Base-by-base conservation (phyloP, 805 yeast genomes). In the Spathaspora hagerdaliae region DNA sequence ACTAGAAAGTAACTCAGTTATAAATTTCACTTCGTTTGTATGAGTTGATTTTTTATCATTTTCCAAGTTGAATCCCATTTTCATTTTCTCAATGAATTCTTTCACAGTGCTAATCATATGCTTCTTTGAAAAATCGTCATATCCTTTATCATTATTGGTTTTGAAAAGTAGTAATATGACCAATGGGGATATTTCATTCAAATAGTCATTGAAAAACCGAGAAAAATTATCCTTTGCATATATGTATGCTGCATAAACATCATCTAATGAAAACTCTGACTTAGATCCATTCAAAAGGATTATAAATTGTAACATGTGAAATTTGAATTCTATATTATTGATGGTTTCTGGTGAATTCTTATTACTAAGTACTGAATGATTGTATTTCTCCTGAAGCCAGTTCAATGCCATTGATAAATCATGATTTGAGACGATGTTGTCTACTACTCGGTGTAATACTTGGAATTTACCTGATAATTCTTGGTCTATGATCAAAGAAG, bases 201-300 rank as follows among this genome's bases (percentile, higher is more conserved):
- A 44, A 51, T 65, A 67, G 36, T 58, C 60, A 32, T 56, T 57
- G 52, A 61, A 63, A 44, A 61, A 71, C 40, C 50, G 50, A 6
- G 67, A 54, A 49, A 71, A 69, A 46, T 69, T 56, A n/a, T 58
- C 60, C 44, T 61, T 67, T 13, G 74, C 61, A 47, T 71, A 71
- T n/a, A 57, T 38, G 49, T 65, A 67, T 3, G 75, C 76, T 9
- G 52, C 51, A 13, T 63, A 50, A 1, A 67, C 62, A 50, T 53
- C 52, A 33, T 65, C 62, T 29, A 60, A 27, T 14, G 44, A 46
- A 43, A 54, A 57, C 13, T 43, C 10, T 3, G 38, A 35, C 1
- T 46, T 38, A 5, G 36, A 12, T 5, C 64, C 61, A 42, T 58
- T 58, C 12, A 71, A 53, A 7, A 68, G 54, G 15, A 69, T 52